phyloP scores from a whole-genome alignment of 2,329 filamentous ascomycete genomes.

The Parastagonospora avenae region DNA sequence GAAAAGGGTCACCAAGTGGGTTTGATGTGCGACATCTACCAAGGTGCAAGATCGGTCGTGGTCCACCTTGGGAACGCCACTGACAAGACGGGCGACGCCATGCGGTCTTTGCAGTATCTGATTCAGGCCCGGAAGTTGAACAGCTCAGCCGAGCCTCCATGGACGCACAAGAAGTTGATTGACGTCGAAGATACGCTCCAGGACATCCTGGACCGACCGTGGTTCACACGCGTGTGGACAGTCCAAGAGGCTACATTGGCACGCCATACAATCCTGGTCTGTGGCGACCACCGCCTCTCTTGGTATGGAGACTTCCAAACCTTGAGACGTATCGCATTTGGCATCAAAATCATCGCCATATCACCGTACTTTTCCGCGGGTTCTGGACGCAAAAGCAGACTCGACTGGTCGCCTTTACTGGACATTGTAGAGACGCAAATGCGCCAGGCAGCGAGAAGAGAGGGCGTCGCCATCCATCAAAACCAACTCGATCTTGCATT shows the following conservation, averaged over 20 bases:
- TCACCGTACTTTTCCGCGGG: background rate
- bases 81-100: no score
- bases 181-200: background rate
- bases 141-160: background rate
- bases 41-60: no score
- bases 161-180: background rate
- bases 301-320: background rate
- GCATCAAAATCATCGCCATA: background rate
- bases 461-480: background rate
- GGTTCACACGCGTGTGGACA: background rate
- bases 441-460: background rate
- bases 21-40: no score
- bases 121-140: no score
- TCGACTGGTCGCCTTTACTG: background rate
- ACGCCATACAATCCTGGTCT: background rate
- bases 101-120: no score
- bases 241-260: background rate
- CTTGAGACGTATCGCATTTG: background rate
- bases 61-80: no score
- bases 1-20: no score
- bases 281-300: background rate
- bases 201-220: background rate
- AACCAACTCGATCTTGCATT: background rate
- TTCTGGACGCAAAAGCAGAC: background rate
- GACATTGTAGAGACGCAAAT: background rate